Evolutionary conservation across 2,329 filamentous ascomycete species (phyloP).

Genomic region (Fusarium haematococcum): DNA sequence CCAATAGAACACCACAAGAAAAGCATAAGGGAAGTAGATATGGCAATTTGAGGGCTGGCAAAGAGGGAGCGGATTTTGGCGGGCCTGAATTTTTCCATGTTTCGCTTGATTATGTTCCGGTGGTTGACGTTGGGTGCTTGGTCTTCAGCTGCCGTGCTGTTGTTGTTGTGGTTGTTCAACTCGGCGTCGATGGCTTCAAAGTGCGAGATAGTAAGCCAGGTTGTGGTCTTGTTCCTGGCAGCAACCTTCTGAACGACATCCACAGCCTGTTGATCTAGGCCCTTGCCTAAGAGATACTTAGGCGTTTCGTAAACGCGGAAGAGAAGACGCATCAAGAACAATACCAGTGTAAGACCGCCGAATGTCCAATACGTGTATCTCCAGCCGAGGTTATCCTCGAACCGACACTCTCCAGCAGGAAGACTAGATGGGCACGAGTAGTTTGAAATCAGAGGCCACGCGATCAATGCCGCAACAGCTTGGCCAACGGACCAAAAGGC

Average conservation of each 20-base stretch:
- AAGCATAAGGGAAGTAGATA: constrained; percentile 65
- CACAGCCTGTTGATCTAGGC: constrained; percentile 19
- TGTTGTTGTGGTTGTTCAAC: background rate
- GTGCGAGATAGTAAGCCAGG: constrained; percentile 17
- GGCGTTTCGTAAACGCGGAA: constrained; percentile 24
- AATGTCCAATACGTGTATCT: constrained; percentile 35
- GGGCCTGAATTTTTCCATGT: constrained; percentile 61
- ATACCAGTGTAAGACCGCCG: background rate
- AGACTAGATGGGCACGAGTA: constrained; percentile 47
- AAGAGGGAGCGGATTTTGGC: constrained; percentile 67
- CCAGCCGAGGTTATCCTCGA: constrained; percentile 59
- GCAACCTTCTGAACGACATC: constrained; percentile 23
- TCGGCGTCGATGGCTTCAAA: constrained; percentile 12
- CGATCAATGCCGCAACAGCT: constrained; percentile 50
- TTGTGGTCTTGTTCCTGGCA: constrained; percentile 10
- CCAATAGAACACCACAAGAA: constrained; percentile 70
- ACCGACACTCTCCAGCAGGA: constrained; percentile 38
- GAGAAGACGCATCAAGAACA: constrained; percentile 6
- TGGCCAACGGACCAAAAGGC: constrained; percentile 63
- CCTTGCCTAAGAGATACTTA: constrained; percentile 27
- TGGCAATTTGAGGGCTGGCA: constrained; percentile 62
- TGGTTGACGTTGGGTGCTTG: background rate
- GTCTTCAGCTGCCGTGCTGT: background rate
- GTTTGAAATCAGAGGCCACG: constrained; percentile 53
- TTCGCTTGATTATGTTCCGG: constrained; percentile 13